Evolutionary conservation across 108 stramenopile genomes (phyloP).

Genomic region (Fistulifera pelliculosa): DNA sequence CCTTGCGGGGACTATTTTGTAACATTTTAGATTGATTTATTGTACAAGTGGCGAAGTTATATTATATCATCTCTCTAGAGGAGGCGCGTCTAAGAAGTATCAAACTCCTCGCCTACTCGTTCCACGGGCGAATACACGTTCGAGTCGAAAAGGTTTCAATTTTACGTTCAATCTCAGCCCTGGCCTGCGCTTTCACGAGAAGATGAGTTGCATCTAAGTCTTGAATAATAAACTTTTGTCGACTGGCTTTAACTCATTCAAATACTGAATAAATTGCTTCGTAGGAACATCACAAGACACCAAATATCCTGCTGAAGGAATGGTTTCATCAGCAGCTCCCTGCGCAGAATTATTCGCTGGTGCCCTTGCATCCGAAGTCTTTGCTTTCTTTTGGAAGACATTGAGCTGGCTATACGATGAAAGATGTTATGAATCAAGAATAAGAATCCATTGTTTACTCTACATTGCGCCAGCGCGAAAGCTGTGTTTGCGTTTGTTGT

Average conservation of each 20-base stretch:
- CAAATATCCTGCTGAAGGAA: conserved; percentile 58
- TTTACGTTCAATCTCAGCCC: conserved; percentile 61
- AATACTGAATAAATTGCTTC: conserved; percentile 67
- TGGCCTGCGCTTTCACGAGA: conserved; percentile 49
- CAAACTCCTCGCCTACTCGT: conserved; percentile 52
- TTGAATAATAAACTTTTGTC: conserved; percentile 78
- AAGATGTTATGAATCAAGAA: too few species aligned
- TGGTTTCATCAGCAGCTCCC: not conserved
- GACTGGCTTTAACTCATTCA: conserved; percentile 53
- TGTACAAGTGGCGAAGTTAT: too few species aligned
- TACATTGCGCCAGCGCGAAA: too few species aligned
- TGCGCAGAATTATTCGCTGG: too few species aligned
- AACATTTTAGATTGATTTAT: not conserved
- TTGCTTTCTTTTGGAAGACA: too few species aligned
- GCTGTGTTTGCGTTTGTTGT: too few species aligned
- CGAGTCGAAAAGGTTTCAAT: conserved; percentile 72
- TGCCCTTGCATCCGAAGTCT: too few species aligned
- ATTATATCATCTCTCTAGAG: not conserved
- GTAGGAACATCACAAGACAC: conserved; percentile 76
- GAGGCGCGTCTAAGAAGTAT: conserved; percentile 24
- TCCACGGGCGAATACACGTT: conserved; percentile 53
- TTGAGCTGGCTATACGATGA: too few species aligned
- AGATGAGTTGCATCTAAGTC: conserved; percentile 80
- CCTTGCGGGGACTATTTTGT: not conserved
- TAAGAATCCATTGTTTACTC: too few species aligned